Evolutionary conservation across 495 filamentous ascomycete species (phyloP).

Genomic region (Penicillium riverlandense): DNA sequence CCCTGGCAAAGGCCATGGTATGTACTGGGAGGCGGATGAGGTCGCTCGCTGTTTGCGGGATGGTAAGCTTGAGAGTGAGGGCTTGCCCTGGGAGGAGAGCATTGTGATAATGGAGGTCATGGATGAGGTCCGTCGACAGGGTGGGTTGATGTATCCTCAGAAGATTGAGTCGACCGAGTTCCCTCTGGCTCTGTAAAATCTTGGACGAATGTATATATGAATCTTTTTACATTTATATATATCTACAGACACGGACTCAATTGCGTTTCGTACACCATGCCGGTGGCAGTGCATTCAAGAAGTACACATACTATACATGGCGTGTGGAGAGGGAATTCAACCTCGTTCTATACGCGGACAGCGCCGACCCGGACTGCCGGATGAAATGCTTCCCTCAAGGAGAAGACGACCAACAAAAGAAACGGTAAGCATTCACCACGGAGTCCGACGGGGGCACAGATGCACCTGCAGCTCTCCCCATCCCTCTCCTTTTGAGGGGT

Average conservation of each 20-base stretch:
- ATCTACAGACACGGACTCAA: no score
- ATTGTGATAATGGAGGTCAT: slow-evolving; percentile 89
- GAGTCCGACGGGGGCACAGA: background rate
- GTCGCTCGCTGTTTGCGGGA: slow-evolving; percentile 75
- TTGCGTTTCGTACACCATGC: background rate
- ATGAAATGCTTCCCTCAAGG: background rate
- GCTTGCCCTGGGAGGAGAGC: slow-evolving; percentile 72
- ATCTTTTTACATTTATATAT: background rate
- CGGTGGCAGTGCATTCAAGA: slow-evolving; percentile 13
- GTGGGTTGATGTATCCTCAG: slow-evolving; percentile 71
- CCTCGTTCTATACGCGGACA: slow-evolving; percentile 20
- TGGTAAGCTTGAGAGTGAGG: slow-evolving; percentile 71
- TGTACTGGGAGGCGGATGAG: slow-evolving; percentile 96
- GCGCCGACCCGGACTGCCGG: slow-evolving; percentile 7
- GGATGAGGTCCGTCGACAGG: slow-evolving; percentile 79
- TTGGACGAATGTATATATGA: background rate
- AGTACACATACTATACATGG: slow-evolving; percentile 26
- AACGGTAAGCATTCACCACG: background rate
- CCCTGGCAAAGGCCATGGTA: slow-evolving; percentile 66
- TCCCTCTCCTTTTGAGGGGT: background rate
- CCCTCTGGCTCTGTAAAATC: slow-evolving; percentile 35
- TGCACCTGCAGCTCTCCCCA: background rate
- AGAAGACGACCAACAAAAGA: background rate
- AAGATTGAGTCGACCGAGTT: slow-evolving; percentile 73
- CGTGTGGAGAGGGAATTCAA: slow-evolving; percentile 9